phyloP scores from a whole-genome alignment of 1,284 basidiomycete genomes.

The Rhodotorula glutinis region DNA sequence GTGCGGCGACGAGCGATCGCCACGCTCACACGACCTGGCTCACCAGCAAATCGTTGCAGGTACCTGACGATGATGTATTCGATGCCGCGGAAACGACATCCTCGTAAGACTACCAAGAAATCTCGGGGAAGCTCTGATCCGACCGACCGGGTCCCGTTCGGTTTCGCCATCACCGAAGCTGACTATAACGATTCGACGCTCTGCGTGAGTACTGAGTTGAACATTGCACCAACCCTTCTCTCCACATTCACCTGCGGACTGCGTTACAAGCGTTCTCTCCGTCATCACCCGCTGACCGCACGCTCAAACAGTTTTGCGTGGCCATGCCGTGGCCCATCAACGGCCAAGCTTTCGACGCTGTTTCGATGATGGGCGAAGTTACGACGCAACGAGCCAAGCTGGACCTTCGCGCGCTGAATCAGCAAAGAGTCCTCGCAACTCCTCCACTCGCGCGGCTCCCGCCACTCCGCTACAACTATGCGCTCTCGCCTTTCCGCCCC shows the following conservation, averaged over 20 bases:
- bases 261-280: no score
- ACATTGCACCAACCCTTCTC: no score
- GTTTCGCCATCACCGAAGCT: conserved; percentile 12
- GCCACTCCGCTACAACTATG: conserved; percentile 9
- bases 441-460: conserved; percentile 5
- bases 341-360: conserved; percentile 21
- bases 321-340: conserved; percentile 20
- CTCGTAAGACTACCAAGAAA: neutral
- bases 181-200: conserved; percentile 9
- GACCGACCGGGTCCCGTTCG: conserved; percentile 2
- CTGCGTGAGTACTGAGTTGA: conserved; percentile 9
- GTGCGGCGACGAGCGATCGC: no score
- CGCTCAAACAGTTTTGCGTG: conserved; percentile 19
- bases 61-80: conserved; percentile 18
- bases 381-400: conserved; percentile 8
- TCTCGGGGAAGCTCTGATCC: neutral
- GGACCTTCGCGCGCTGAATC: conserved; percentile 9
- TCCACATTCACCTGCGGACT: no score
- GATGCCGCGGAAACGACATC: conserved; percentile 5
- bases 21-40: no score
- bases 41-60: no score
- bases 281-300: no score
- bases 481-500: conserved; percentile 15
- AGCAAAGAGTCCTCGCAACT: neutral
- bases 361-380: conserved; percentile 15